These are phyloP conservation scores for Patellifolia procumbens DNA, from an alignment of 179 eudicot genomes.

Conservation along the genomic window DNA sequence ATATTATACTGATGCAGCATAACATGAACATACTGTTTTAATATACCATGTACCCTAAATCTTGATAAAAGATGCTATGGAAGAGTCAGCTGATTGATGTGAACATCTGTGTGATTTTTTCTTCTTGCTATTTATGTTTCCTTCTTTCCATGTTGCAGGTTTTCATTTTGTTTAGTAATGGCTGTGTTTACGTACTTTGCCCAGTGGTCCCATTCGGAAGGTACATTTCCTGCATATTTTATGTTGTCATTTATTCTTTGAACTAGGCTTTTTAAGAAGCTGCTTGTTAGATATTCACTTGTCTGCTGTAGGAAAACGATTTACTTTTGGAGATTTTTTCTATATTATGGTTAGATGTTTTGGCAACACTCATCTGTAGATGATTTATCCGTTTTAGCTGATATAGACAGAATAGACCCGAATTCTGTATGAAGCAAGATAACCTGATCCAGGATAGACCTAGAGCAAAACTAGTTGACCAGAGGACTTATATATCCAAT, in stretches of 20 bases:
- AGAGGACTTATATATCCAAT: neutral
- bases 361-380: neutral
- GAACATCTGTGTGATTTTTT: no score
- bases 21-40: neutral
- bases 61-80: neutral
- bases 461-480: neutral
- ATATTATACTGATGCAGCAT: neutral
- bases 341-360: neutral
- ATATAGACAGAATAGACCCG: neutral
- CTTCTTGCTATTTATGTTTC: constrained; percentile 7
- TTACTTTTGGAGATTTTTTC: neutral
- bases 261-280: neutral
- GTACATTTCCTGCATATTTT: constrained; percentile 32
- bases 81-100: neutral
- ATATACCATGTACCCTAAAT: neutral
- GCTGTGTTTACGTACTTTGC: constrained; percentile 77
- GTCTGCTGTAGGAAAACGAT: neutral
- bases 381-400: neutral
- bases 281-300: neutral
- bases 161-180: constrained; percentile 81
- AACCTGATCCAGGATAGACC: neutral
- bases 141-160: constrained; percentile 56
- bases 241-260: neutral
- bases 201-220: constrained; percentile 97
- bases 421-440: neutral